phyloP scores from a whole-genome alignment of 2,329 filamentous ascomycete species.

The Zopfia rhizophila region DNA sequence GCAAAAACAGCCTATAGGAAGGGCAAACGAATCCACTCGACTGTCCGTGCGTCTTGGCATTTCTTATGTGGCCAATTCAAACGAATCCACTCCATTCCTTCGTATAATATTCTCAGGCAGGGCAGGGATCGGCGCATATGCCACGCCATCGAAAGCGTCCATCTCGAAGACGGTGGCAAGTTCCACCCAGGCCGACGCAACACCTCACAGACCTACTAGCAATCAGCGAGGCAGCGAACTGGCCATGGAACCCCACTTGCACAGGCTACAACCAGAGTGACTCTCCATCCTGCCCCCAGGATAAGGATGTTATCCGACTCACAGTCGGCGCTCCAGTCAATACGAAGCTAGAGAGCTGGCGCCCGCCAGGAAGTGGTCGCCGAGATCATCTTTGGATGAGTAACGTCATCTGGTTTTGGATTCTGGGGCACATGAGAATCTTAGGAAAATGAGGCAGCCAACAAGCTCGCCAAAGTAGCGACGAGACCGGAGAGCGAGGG shows the following conservation, averaged over 20 bases:
- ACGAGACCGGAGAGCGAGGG: too few relatives aligned
- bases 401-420: too few relatives aligned
- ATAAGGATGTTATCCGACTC: constrained; percentile 9
- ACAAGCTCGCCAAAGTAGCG: too few relatives aligned
- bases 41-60: too few relatives aligned
- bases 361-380: constrained; percentile 4
- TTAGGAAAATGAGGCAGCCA: too few relatives aligned
- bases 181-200: constrained; percentile 11
- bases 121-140: constrained; percentile 19
- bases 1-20: too few relatives aligned
- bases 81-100: too few relatives aligned
- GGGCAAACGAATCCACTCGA: too few relatives aligned
- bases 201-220: constrained; percentile 18
- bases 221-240: constrained; percentile 12
- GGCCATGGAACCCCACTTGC: constrained; percentile 4
- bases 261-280: not conserved
- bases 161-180: constrained; percentile 22
- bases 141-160: constrained; percentile 6
- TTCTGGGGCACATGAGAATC: too few relatives aligned
- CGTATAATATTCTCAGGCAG: too few relatives aligned
- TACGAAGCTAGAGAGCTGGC: constrained; percentile 7
- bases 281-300: constrained; percentile 3
- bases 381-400: too few relatives aligned
- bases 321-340: constrained; percentile 8
- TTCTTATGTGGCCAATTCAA: too few relatives aligned